These are phyloP conservation scores for Micractinium conductrix DNA, from an alignment of 139 green algal genomes.

Conservation along the genomic window DNA sequence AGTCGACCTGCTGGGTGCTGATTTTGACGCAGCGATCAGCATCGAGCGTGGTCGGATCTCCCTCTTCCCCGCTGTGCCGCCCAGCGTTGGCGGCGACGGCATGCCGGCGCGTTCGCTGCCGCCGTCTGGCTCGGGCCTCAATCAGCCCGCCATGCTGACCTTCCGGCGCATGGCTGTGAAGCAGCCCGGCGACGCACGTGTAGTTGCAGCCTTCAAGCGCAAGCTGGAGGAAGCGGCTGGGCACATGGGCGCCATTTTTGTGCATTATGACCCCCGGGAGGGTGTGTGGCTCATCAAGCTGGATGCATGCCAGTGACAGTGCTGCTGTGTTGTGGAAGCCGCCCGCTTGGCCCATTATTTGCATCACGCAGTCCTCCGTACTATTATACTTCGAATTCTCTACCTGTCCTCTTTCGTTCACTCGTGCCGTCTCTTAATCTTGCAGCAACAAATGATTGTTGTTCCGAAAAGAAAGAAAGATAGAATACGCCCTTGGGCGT, in stretches of 20 bases:
- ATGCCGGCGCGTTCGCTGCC: background rate
- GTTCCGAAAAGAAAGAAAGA: too few species aligned
- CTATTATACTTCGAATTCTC: too few species aligned
- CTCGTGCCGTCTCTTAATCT: background rate
- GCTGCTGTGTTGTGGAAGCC: background rate
- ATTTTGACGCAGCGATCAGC: constrained; percentile 37
- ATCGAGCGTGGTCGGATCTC: constrained; percentile 43
- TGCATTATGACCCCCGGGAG: constrained; percentile 44
- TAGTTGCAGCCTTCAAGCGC: constrained; percentile 15
- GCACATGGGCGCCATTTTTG: constrained; percentile 38
- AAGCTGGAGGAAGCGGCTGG: constrained; percentile 21
- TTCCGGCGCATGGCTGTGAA: constrained; percentile 28
- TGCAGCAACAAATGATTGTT: background rate
- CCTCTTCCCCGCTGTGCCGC: constrained; percentile 9
- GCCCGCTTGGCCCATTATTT: too few species aligned
- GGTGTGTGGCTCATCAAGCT: constrained; percentile 53
- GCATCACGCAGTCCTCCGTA: too few species aligned
- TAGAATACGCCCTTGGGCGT: too few species aligned
- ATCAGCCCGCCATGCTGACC: constrained; percentile 47
- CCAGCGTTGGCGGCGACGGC: background rate
- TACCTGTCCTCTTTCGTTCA: too few species aligned
- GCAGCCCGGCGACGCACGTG: background rate
- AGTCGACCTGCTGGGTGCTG: constrained; percentile 38
- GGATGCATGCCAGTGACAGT: constrained; percentile 21
- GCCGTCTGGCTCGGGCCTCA: constrained; percentile 34